Evolutionary conservation across 371 early-diverging fungal species (phyloP), one percentile per base, ranked within the genome.

Genomic region (Batrachochytrium dendrobatidis): DNA sequence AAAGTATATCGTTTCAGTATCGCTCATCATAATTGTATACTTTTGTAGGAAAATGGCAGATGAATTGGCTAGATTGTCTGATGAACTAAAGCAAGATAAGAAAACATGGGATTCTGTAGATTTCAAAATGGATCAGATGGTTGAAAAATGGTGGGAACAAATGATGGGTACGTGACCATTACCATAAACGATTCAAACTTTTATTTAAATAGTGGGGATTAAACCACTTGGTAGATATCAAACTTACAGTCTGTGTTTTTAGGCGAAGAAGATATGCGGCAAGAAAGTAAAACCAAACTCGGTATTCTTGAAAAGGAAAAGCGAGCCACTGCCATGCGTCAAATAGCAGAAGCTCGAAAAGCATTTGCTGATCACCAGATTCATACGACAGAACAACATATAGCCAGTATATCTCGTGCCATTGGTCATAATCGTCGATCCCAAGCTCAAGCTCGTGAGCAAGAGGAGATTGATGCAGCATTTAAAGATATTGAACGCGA

Each of bases 111-210:
- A 76, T 53, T n/a, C 18, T 0, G 65, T 66, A 10, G 75, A 79
- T 45, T 68, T 71, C 72, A 70, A 68, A 46, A 66, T 72, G 71
- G 72, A 69, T 43, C 70, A 77, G 17, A 67, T 73, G 68, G 63
- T 79, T n/a, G 75, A 74, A 43, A 65, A 67, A 60, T 80, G 81
- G 81, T 80, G 81, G 81, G 68, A 69, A 30, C 51, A 55, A 6
- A 73, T 76, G 69, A 64, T 74, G 56, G 65, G 74, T 70, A 59
- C 30, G 60, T 51, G 20, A n/a, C n/a, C n/a, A n/a, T n/a, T n/a
- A n/a, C n/a, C 4, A 3, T n/a, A n/a, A n/a, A n/a, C n/a, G n/a
- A n/a, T n/a, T n/a, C n/a, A n/a, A n/a, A n/a, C n/a, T n/a, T 5
- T 58, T 30, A 22, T 26, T 22, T 25, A 55, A 55, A n/a, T n/a